A percentile compares a stretch with the other conserved stretches of the same genome.
phyloP scores from a whole-genome alignment of 2,329 filamentous ascomycete genomes.

The Sarocladium brachiariae region DNA sequence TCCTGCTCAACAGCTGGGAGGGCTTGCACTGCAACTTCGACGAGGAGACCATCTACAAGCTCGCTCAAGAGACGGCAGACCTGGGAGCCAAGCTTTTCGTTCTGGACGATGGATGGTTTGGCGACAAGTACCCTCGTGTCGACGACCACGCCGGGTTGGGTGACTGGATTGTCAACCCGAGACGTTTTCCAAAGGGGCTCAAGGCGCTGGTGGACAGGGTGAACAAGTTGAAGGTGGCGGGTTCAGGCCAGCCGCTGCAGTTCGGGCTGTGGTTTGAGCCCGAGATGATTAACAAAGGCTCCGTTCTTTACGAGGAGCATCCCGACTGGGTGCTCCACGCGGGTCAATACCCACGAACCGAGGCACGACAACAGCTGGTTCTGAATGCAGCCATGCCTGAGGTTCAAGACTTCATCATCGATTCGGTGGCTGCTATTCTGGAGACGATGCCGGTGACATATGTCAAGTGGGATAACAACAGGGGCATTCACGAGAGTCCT shows the following conservation, averaged over 20 bases:
- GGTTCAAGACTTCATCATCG: slow-evolving; percentile 57
- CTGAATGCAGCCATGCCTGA: slow-evolving; percentile 54
- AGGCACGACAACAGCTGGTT: slow-evolving; percentile 52
- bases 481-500: slow-evolving; percentile 54
- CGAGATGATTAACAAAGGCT: slow-evolving; percentile 61
- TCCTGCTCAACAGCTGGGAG: slow-evolving; percentile 61
- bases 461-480: slow-evolving; percentile 64
- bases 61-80: slow-evolving; percentile 49
- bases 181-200: slow-evolving; percentile 52
- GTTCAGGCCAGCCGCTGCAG: slow-evolving; percentile 37
- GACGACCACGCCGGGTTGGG: slow-evolving; percentile 41
- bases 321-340: slow-evolving; percentile 59
- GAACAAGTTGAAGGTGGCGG: slow-evolving; percentile 34
- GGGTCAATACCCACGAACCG: slow-evolving; percentile 47
- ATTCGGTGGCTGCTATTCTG: slow-evolving; percentile 46
- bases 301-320: slow-evolving; percentile 52
- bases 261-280: slow-evolving; percentile 64
- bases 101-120: slow-evolving; percentile 63
- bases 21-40: slow-evolving; percentile 54
- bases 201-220: slow-evolving; percentile 43
- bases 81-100: slow-evolving; percentile 59
- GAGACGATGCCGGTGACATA: slow-evolving; percentile 48
- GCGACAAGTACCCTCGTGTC: slow-evolving; percentile 26
- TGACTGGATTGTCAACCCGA: slow-evolving; percentile 55
- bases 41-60: slow-evolving; percentile 43